Conservation (phyloP, 2,329 filamentous ascomycete genomes). For the Penicillium psychrosexuale region DNA sequence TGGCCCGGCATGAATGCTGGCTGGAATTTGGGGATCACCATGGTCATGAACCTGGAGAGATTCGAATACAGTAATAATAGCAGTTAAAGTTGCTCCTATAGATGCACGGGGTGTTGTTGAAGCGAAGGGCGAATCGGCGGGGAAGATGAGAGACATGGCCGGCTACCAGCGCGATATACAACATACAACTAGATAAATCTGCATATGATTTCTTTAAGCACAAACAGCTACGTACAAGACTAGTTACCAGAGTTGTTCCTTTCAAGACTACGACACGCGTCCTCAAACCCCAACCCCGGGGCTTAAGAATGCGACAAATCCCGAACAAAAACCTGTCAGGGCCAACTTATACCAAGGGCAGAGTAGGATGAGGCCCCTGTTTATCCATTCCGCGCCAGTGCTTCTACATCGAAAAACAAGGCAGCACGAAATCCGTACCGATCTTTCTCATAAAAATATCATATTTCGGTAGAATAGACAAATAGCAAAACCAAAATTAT, state of each 20-base stretch:
- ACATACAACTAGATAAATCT: background rate
- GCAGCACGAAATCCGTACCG: background rate
- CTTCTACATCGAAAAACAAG: background rate
- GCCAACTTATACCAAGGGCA: background rate
- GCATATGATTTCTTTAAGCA: background rate
- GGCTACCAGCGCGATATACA: background rate
- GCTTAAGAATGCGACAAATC: slow-evolving; percentile 12
- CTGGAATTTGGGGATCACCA: slow-evolving; percentile 20
- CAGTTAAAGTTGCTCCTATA: background rate
- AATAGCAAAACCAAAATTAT: background rate
- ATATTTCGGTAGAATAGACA: background rate
- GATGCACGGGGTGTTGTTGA: background rate
- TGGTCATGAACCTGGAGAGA: background rate
- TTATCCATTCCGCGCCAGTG: background rate
- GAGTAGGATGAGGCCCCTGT: background rate
- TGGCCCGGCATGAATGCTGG: slow-evolving; percentile 22
- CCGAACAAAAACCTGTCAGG: slow-evolving; percentile 7
- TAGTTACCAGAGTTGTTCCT: background rate
- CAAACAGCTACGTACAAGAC: too few species aligned
- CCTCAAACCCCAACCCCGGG: background rate
- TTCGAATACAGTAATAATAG: background rate
- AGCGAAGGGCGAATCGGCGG: background rate
- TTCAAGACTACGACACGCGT: slow-evolving; percentile 28
- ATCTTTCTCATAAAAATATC: background rate
- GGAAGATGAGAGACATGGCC: background rate